Percentiles rank a stretch among this genome's conserved stretches.
phyloP scores from a whole-genome alignment of 345 rosid genomes.

The Citrus inodora region DNA sequence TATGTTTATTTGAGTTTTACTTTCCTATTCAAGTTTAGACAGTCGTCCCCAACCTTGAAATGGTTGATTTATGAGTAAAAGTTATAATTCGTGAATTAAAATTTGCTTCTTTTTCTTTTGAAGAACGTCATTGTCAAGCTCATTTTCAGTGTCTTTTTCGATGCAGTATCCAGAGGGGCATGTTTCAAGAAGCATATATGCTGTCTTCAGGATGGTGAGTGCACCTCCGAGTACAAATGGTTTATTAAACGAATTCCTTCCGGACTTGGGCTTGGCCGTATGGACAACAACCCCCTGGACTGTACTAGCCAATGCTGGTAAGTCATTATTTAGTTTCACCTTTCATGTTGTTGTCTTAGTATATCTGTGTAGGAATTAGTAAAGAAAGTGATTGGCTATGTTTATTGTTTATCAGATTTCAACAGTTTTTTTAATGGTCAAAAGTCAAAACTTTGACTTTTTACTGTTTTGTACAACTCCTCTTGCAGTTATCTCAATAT shows the following conservation, averaged over 20 bases:
- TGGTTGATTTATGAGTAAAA: background rate
- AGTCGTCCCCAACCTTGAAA: background rate
- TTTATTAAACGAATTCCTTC: slow-evolving; percentile 59
- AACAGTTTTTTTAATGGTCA: background rate
- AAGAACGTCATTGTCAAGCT: background rate
- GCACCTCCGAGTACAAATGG: slow-evolving; percentile 35
- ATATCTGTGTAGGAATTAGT: background rate
- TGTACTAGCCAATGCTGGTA: slow-evolving; percentile 94
- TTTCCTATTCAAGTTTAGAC: background rate
- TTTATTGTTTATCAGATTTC: background rate
- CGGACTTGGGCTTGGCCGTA: slow-evolving; percentile 72
- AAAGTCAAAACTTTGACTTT: background rate
- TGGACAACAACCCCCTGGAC: slow-evolving; percentile 99
- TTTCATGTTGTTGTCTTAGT: background rate
- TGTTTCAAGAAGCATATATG: slow-evolving; percentile 90
- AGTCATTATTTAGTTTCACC: slow-evolving; percentile 11
- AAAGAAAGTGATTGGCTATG: background rate
- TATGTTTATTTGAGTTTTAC: background rate
- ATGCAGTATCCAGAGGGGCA: slow-evolving; percentile 97
- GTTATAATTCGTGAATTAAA: background rate
- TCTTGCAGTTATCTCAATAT: background rate
- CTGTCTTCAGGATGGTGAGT: slow-evolving; percentile 53
- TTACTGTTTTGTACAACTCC: background rate
- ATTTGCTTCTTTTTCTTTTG: background rate
- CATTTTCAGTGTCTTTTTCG: background rate